phyloP scores from a whole-genome alignment of 371 early-diverging fungal species.

The Mucor piriformis region DNA sequence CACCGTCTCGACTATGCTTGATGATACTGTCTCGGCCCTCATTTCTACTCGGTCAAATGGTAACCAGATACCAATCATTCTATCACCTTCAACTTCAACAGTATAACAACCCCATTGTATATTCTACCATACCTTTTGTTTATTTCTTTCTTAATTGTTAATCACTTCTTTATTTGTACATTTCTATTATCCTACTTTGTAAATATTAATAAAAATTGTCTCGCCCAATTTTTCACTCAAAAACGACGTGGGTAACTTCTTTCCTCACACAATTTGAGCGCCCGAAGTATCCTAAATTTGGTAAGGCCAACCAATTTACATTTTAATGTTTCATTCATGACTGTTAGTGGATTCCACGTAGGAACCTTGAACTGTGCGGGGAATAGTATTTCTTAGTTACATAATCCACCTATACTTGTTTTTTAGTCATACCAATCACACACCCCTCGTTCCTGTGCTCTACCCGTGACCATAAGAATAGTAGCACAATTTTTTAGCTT shows the following conservation, averaged over 20 bases:
- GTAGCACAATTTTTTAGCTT: too few relatives aligned
- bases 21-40: slow-evolving; percentile 23
- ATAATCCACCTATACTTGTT: neutral
- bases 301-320: neutral
- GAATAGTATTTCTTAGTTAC: neutral
- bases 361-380: neutral
- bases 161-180: neutral
- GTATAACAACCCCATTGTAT: neutral
- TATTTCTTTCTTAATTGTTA: neutral
- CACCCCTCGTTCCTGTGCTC: too few relatives aligned
- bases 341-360: neutral
- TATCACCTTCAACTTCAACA: neutral
- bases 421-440: neutral
- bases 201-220: neutral
- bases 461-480: too few relatives aligned
- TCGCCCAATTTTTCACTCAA: neutral
- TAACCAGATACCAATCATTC: neutral
- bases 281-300: neutral
- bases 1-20: slow-evolving; percentile 21
- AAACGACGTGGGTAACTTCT: neutral
- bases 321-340: neutral
- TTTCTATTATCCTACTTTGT: neutral
- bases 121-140: neutral
- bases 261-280: neutral
- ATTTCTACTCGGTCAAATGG: slow-evolving; percentile 12